Percentiles rank a stretch among this genome's conserved stretches.
These are phyloP conservation scores for Rhododendron mucronatum DNA, from an alignment of 148 eudicot species.

Conservation along the genomic window DNA sequence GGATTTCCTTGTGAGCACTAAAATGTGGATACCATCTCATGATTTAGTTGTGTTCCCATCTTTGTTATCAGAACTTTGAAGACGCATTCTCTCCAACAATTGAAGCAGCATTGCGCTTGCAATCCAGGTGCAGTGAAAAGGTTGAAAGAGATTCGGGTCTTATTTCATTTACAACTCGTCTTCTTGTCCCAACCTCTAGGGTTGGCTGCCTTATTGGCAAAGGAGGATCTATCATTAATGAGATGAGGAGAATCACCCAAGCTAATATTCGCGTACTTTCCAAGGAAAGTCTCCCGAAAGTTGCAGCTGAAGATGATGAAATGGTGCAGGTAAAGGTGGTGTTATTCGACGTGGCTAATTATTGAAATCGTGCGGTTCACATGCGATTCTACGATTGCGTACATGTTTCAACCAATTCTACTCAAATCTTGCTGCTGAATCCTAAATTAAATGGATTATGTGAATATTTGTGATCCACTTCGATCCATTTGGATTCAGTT, in stretches of 20 bases:
- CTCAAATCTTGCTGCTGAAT: background rate
- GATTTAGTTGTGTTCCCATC: background rate
- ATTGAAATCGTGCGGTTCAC: background rate
- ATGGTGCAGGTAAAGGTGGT: constrained; percentile 81
- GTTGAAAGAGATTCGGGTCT: constrained; percentile 97
- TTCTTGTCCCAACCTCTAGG: constrained; percentile 77
- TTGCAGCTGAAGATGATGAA: constrained; percentile 89
- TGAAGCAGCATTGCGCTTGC: constrained; percentile 95
- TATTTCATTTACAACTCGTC: constrained; percentile 67
- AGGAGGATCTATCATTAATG: constrained; percentile 89
- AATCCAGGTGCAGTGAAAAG: constrained; percentile 94
- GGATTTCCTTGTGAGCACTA: background rate
- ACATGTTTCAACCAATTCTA: background rate
- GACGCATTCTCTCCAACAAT: constrained; percentile 81
- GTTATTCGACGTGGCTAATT: background rate
- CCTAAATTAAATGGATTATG: background rate
- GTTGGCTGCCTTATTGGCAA: constrained; percentile 95
- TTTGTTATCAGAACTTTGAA: constrained; percentile 59
- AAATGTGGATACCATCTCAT: background rate
- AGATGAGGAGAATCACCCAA: constrained; percentile 84
- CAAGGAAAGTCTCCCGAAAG: constrained; percentile 83
- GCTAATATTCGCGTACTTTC: constrained; percentile 90
- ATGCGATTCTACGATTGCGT: background rate
- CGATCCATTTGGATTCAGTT: background rate
- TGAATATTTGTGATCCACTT: background rate